Evolutionary conservation across 2,329 filamentous ascomycete genomes (phyloP).

Genomic region (Diaporthe helianthi): DNA sequence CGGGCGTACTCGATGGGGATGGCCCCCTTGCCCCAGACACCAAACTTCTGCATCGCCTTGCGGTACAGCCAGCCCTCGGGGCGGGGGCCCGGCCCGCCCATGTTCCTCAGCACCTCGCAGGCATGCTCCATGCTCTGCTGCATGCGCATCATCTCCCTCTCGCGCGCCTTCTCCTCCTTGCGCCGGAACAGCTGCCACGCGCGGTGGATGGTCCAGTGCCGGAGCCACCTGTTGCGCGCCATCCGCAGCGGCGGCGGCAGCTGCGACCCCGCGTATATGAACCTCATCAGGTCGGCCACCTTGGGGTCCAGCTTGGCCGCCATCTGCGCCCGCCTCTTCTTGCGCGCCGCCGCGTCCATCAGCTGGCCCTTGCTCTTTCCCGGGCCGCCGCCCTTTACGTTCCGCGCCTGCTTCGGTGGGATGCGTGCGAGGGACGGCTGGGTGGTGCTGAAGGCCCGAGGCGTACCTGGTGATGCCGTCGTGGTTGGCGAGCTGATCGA

Average conservation of each 20-base stretch:
- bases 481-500: not conserved
- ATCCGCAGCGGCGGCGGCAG: slow-evolving; percentile 77
- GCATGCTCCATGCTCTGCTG: slow-evolving; percentile 85
- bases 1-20: slow-evolving; percentile 93
- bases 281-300: slow-evolving; percentile 44
- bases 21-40: slow-evolving; percentile 73
- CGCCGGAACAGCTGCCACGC: slow-evolving; percentile 86
- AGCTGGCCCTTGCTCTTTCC: slow-evolving; percentile 19
- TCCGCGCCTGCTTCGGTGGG: slow-evolving; percentile 59
- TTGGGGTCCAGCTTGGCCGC: slow-evolving; percentile 42
- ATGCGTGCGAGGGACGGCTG: slow-evolving; percentile 37
- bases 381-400: slow-evolving; percentile 49
- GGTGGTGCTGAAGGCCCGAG: slow-evolving; percentile 30
- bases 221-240: slow-evolving; percentile 83
- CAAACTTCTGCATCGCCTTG: slow-evolving; percentile 89
- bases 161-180: slow-evolving; percentile 67
- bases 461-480: not conserved
- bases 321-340: slow-evolving; percentile 33
- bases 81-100: slow-evolving; percentile 61
- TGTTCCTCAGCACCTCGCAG: slow-evolving; percentile 80
- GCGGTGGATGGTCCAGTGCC: slow-evolving; percentile 99
- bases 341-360: slow-evolving; percentile 29
- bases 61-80: slow-evolving; percentile 80
- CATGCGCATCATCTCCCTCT: slow-evolving; percentile 76
- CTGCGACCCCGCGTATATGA: slow-evolving; percentile 43